phyloP scores from a whole-genome alignment of 169 alveolate genomes.

The Neospora caninum region DNA sequence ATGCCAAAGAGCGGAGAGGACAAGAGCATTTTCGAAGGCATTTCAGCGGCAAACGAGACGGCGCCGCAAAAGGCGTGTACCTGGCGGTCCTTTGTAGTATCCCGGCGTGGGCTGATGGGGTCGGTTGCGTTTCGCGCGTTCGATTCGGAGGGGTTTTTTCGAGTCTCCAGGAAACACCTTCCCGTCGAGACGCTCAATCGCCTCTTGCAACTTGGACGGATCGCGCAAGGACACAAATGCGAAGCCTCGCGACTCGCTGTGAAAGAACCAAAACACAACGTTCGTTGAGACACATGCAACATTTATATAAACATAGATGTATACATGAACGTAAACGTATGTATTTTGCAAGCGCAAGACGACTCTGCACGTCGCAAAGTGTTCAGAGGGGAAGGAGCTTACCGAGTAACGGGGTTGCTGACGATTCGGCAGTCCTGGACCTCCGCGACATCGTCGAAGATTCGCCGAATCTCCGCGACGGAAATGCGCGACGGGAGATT shows the following conservation, averaged over 20 bases:
- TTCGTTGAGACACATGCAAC: neutral
- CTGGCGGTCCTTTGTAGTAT: slow-evolving; percentile 69
- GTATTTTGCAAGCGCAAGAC: too few species aligned
- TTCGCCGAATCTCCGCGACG: slow-evolving; percentile 54
- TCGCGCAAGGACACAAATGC: slow-evolving; percentile 62
- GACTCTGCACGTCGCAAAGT: too few species aligned
- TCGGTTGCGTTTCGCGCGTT: slow-evolving; percentile 65
- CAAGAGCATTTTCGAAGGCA: neutral
- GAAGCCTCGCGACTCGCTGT: slow-evolving; percentile 70
- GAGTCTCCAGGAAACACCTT: slow-evolving; percentile 60
- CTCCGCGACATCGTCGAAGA: slow-evolving; percentile 68
- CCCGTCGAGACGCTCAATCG: slow-evolving; percentile 62
- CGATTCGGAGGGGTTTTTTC: slow-evolving; percentile 52
- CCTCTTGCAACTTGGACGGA: slow-evolving; percentile 49
- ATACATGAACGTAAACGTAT: neutral
- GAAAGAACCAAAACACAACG: neutral
- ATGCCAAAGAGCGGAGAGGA: too few species aligned
- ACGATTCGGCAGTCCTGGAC: slow-evolving; percentile 66
- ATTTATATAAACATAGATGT: neutral
- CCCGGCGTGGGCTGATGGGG: slow-evolving; percentile 73
- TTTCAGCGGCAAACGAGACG: neutral
- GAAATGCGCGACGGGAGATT: slow-evolving; percentile 59
- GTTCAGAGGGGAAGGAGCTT: neutral
- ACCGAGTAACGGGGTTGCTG: slow-evolving; percentile 68
- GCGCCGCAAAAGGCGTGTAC: slow-evolving; percentile 3